Percentiles rank a stretch among this genome's conserved stretches.
Conservation (phyloP, 345 rosid genomes). For the Aquilaria malaccensis region DNA sequence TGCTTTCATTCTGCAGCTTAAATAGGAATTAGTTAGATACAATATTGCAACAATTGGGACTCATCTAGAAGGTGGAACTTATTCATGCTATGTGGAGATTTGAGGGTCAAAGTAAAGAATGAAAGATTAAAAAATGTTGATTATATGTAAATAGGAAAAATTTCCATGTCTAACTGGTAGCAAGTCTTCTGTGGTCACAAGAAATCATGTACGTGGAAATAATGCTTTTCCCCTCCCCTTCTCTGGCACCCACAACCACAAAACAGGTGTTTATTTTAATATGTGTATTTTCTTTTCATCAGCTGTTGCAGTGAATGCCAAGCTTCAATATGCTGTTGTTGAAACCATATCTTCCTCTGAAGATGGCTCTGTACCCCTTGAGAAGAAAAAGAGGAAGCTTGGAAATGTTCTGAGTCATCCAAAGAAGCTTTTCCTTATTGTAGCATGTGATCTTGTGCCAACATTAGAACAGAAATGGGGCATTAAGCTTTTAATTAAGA, state of each 20-base stretch:
- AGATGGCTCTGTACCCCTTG: conserved; percentile 31
- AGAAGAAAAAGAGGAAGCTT: conserved; percentile 39
- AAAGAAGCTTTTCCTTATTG: conserved; percentile 50
- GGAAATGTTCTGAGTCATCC: conserved; percentile 63
- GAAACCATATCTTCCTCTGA: conserved; percentile 45
- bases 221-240: conserved; percentile 8
- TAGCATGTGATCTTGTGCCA: conserved; percentile 84
- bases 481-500: conserved; percentile 53
- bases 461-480: conserved; percentile 79
- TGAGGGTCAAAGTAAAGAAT: too few relatives aligned
- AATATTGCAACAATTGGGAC: too few relatives aligned
- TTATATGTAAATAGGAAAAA: too few relatives aligned
- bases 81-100: too few relatives aligned
- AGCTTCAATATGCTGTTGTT: conserved; percentile 82
- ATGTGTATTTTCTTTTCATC: conserved; percentile 13
- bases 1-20: too few relatives aligned
- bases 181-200: neutral
- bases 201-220: neutral
- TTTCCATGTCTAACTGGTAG: too few relatives aligned
- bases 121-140: too few relatives aligned
- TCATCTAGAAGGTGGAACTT: too few relatives aligned
- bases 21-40: too few relatives aligned
- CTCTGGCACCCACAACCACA: neutral
- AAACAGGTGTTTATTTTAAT: conserved; percentile 5
- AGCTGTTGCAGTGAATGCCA: conserved; percentile 95